Evolutionary conservation across 768 basidiomycete genomes (phyloP).

Genomic region (Cystobasidium ongulense): DNA sequence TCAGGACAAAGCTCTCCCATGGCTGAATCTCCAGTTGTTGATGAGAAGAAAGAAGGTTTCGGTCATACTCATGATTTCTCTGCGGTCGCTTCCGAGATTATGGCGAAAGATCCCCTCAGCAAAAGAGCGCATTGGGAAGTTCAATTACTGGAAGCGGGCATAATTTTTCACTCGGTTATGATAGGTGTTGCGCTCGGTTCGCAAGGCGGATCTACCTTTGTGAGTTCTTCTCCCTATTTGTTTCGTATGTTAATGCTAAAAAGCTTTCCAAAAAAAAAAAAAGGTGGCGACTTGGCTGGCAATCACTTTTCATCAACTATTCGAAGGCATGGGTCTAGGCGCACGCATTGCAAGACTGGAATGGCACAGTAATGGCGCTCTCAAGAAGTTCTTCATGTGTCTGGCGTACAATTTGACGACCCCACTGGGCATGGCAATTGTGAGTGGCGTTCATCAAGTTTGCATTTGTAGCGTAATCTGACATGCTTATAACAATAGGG

Average conservation of each 20-base stretch:
- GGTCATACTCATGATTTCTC: constrained; percentile 22
- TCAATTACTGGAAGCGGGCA: constrained; percentile 40
- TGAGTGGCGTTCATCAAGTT: background rate
- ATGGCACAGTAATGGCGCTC: constrained; percentile 12
- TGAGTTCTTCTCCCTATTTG: background rate
- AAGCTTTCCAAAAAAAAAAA: constrained; percentile 20
- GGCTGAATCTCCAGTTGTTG: background rate
- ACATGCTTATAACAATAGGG: constrained; percentile 29
- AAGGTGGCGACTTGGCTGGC: constrained; percentile 45
- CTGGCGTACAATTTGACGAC: constrained; percentile 41
- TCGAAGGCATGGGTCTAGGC: constrained; percentile 43
- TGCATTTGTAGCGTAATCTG: background rate
- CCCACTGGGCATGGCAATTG: constrained; percentile 43
- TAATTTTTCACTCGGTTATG: constrained; percentile 44
- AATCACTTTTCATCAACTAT: constrained; percentile 44
- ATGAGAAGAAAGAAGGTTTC: constrained; percentile 25
- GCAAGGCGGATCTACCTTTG: constrained; percentile 34
- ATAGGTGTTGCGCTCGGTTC: constrained; percentile 45
- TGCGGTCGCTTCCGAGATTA: background rate
- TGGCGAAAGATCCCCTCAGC: background rate
- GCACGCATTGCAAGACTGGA: constrained; percentile 40
- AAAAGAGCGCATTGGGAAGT: constrained; percentile 41
- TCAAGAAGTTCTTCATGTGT: constrained; percentile 38
- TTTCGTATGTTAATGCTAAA: background rate
- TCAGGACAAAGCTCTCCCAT: background rate